A percentile compares a stretch with the other conserved stretches of the same genome.
phyloP scores from a whole-genome alignment of 78 protist genomes.

The Guillardia theta region DNA sequence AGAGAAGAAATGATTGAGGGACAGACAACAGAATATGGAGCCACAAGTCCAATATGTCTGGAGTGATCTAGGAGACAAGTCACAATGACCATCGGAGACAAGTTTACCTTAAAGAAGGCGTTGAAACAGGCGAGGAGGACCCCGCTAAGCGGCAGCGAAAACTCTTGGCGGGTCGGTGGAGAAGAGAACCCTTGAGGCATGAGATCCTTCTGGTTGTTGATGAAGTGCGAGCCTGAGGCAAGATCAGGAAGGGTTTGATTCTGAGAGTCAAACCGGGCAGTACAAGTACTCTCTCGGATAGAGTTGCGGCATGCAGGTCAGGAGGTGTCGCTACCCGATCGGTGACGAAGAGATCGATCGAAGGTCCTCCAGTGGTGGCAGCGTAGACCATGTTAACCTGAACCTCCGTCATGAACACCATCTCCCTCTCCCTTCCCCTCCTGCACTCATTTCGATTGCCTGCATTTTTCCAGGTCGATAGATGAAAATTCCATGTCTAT shows the following conservation, averaged over 20 bases:
- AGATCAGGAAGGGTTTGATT: neutral
- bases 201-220: neutral
- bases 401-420: too few relatives aligned
- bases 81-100: too few relatives aligned
- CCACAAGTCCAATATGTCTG: too few relatives aligned
- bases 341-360: neutral
- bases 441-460: neutral
- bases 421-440: too few relatives aligned
- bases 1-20: too few relatives aligned
- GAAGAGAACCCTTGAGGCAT: too few relatives aligned
- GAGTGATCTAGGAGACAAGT: too few relatives aligned
- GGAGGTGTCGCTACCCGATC: neutral
- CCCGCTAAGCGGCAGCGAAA: neutral
- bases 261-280: neutral
- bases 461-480: neutral
- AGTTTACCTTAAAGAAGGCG: too few relatives aligned
- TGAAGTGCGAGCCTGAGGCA: neutral
- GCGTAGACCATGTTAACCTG: constrained; percentile 16
- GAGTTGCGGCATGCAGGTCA: neutral
- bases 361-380: neutral
- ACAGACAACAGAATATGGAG: too few relatives aligned
- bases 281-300: neutral
- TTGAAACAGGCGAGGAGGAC: too few relatives aligned
- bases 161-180: neutral
- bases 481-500: neutral